Evolutionary conservation across 805 yeast genomes (phyloP).

Genomic region (Wickerhamiella siamensis): DNA sequence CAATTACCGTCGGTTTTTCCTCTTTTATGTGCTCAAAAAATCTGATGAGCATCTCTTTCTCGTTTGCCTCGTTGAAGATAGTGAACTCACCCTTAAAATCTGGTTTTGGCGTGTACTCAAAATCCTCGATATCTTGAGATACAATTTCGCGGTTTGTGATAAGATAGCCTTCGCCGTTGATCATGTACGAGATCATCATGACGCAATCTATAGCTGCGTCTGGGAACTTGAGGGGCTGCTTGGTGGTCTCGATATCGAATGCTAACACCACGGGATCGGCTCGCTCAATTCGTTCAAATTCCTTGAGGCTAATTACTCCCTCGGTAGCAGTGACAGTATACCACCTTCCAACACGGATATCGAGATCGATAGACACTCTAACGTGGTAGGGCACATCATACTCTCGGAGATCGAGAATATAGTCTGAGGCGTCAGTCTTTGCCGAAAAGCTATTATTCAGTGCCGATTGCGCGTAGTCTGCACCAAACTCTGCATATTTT

Average conservation of each 20-base stretch:
- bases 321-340: slow-evolving; percentile 58
- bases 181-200: slow-evolving; percentile 99
- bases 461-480: slow-evolving; percentile 30
- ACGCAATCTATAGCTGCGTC: slow-evolving; percentile 80
- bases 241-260: slow-evolving; percentile 94
- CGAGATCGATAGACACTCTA: slow-evolving; percentile 76
- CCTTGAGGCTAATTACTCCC: slow-evolving; percentile 39
- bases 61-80: slow-evolving; percentile 80
- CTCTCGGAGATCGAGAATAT: slow-evolving; percentile 70
- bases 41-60: slow-evolving; percentile 52
- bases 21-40: slow-evolving; percentile 89
- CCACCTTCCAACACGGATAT: slow-evolving; percentile 92
- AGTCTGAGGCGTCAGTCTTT: slow-evolving; percentile 39
- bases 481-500: slow-evolving; percentile 53
- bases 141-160: slow-evolving; percentile 92
- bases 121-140: slow-evolving; percentile 87
- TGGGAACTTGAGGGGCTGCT: slow-evolving; percentile 91
- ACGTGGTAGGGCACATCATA: slow-evolving; percentile 96
- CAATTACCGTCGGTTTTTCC: slow-evolving; percentile 86
- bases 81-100: slow-evolving; percentile 86
- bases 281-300: slow-evolving; percentile 72
- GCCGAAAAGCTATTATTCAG: background rate
- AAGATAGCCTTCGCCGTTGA: slow-evolving; percentile 89
- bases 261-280: slow-evolving; percentile 97
- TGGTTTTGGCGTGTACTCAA: slow-evolving; percentile 94